Conservation (phyloP, 2,329 filamentous ascomycete genomes). For the Dactylellina drechsleri region DNA sequence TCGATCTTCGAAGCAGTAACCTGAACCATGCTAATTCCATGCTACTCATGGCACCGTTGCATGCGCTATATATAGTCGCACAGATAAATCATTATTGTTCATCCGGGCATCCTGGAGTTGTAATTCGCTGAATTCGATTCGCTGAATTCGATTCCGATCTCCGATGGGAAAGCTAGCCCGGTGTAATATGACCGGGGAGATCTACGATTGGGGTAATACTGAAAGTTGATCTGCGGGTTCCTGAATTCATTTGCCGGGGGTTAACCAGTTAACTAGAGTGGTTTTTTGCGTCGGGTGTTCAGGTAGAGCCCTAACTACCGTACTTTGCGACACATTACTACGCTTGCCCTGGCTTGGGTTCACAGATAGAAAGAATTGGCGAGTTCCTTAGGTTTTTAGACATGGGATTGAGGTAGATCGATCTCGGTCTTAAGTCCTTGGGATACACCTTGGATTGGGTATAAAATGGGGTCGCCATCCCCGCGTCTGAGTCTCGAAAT, state of each 20-base stretch:
- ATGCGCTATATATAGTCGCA: slow-evolving; percentile 40
- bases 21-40: slow-evolving; percentile 5
- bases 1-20: slow-evolving; percentile 24
- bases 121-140: background rate
- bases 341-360: background rate
- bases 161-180: slow-evolving; percentile 22
- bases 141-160: slow-evolving; percentile 9
- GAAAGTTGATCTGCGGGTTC: too few species aligned
- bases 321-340: background rate
- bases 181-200: slow-evolving; percentile 22
- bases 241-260: too few species aligned
- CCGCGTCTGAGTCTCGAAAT: background rate
- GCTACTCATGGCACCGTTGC: slow-evolving; percentile 24
- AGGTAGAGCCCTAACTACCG: slow-evolving; percentile 16
- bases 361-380: slow-evolving; percentile 6
- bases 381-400: slow-evolving; percentile 1
- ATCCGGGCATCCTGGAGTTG: too few species aligned
- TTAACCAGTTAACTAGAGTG: too few species aligned
- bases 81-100: background rate
- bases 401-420: slow-evolving; percentile 10
- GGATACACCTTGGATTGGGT: background rate
- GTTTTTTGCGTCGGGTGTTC: too few species aligned
- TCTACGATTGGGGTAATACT: too few species aligned
- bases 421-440: background rate
- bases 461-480: slow-evolving; percentile 30